Conservation (phyloP, 1,284 basidiomycete genomes). For the Gymnopus androsaceus region DNA sequence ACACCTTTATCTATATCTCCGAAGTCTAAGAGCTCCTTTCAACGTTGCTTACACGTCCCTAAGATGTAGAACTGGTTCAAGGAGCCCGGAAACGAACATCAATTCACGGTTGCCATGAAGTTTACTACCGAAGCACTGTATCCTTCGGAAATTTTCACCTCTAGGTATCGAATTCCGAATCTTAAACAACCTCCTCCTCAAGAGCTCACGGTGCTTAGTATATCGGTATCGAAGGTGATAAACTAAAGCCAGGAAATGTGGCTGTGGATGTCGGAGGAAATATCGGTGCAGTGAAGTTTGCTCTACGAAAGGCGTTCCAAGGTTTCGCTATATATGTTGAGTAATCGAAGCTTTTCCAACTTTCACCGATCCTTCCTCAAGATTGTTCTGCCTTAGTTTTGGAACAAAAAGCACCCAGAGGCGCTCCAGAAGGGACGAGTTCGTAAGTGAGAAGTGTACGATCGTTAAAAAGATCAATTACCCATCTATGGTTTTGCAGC, state of each 20-base stretch:
- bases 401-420: neutral
- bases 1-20: neutral
- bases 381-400: neutral
- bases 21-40: conserved; percentile 3
- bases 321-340: conserved; percentile 36
- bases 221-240: conserved; percentile 34
- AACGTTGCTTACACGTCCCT: neutral
- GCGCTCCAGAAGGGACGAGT: neutral
- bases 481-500: conserved; percentile 13
- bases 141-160: conserved; percentile 27
- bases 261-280: conserved; percentile 49
- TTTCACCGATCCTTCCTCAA: neutral
- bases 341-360: conserved; percentile 22
- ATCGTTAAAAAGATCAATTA: too few species aligned
- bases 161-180: neutral
- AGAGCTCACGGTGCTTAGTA: neutral
- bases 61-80: conserved; percentile 2
- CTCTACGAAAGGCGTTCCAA: conserved; percentile 28
- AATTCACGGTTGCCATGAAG: neutral
- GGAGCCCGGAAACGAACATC: neutral
- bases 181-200: too few species aligned
- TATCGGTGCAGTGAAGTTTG: conserved; percentile 33
- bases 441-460: neutral
- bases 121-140: neutral
- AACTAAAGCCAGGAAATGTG: conserved; percentile 28